Conservation (phyloP, 192 early-diverging fungal genomes). For the Gryganskiella cystojenkinii region DNA sequence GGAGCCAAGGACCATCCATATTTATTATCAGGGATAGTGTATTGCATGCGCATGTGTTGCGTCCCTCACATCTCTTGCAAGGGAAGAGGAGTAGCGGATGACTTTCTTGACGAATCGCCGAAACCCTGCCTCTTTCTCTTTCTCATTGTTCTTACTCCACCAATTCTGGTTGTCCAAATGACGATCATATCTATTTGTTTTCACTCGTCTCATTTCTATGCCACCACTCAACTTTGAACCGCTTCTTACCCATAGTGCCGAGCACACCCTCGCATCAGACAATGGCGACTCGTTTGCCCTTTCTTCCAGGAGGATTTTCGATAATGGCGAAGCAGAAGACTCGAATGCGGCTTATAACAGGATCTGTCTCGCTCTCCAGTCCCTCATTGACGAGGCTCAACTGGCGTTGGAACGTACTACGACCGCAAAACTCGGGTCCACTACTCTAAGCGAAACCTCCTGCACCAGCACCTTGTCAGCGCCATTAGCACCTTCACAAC, state of each 20-base stretch:
- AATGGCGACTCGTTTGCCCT: neutral
- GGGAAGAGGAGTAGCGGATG: too few species aligned
- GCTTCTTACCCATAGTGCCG: conserved; percentile 11
- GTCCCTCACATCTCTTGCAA: too few species aligned
- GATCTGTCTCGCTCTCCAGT: conserved; percentile 40
- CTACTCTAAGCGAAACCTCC: neutral
- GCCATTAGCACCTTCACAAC: too few species aligned
- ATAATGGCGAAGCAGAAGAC: conserved; percentile 32
- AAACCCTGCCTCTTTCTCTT: neutral
- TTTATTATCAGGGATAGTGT: too few species aligned
- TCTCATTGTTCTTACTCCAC: neutral
- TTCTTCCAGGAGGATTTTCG: too few species aligned
- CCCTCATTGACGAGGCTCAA: conserved; percentile 38
- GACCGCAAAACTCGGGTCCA: neutral
- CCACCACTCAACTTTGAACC: neutral
- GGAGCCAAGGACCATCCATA: too few species aligned
- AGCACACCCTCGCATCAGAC: conserved; percentile 11
- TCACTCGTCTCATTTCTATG: neutral
- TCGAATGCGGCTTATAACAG: conserved; percentile 44
- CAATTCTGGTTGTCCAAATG: neutral
- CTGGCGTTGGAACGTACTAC: conserved; percentile 22
- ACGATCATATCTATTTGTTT: neutral
- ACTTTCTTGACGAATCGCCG: too few species aligned
- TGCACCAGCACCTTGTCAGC: neutral
- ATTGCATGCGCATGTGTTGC: too few species aligned